Evolutionary conservation across 148 eudicot genomes (phyloP).

Genomic region (Pouteria glomerata): DNA sequence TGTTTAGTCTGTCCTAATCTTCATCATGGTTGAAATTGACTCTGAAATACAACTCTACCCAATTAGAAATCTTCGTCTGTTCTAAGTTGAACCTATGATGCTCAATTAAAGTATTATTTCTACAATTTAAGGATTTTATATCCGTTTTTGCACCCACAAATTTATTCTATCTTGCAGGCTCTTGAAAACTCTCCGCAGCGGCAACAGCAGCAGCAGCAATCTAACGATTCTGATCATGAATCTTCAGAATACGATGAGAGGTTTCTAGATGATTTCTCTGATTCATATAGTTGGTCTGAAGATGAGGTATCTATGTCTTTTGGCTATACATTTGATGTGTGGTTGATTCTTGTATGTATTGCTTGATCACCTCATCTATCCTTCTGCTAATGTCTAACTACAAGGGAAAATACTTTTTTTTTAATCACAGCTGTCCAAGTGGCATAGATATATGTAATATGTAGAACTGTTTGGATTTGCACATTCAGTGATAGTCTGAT

Average conservation of each 20-base stretch:
- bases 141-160: background rate
- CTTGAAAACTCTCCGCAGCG: constrained; percentile 30
- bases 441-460: background rate
- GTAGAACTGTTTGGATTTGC: background rate
- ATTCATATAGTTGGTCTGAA: constrained; percentile 47
- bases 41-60: background rate
- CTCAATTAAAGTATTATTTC: background rate
- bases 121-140: background rate
- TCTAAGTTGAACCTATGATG: background rate
- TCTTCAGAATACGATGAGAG: constrained; percentile 68
- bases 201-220: constrained; percentile 15
- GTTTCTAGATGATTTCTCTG: constrained; percentile 40
- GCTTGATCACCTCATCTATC: background rate
- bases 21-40: background rate
- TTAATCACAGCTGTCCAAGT: background rate
- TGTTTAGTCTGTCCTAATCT: background rate
- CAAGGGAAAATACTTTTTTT: background rate
- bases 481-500: background rate
- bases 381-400: background rate
- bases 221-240: constrained; percentile 37
- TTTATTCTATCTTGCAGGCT: constrained; percentile 31
- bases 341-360: constrained; percentile 2
- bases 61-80: background rate
- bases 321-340: background rate
- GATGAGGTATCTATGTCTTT: constrained; percentile 33